Base-by-base conservation (phyloP, 2,329 filamentous ascomycete genomes). In the Hypoxylon sp. region DNA sequence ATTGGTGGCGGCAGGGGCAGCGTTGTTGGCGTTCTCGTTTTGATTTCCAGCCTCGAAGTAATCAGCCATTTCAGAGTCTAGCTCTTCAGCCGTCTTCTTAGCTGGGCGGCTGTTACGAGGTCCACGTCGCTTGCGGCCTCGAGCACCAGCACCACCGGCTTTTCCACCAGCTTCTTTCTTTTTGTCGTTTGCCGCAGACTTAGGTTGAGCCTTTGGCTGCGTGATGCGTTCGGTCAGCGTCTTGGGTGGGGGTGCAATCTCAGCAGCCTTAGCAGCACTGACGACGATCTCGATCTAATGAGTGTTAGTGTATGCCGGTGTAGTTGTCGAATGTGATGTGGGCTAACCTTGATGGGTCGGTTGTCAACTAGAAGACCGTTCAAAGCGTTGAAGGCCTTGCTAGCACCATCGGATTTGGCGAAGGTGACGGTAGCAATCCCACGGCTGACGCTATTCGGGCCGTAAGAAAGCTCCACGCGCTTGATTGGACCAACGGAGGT, bases 31-130 rank as follows among this genome's bases (percentile, higher is more conserved):
- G 58, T 81, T 83, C 72, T 84, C 84, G 57, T 80, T 83, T 71
- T 82, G 78, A 66, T 81, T 80, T 44, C 80, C 80, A 29, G 80
- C 76, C 58, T 86, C 89, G 79, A 97, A 98, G 84, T 99, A 99
- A 81, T 98, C 96, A 19, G 90, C 91, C 96, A 99, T 99, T 81
- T 99, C 96, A 3, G 93, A 94, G 80, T 99, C 96, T 26, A 99
- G 90, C 83, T 99, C 94, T 79, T 97, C 95, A 1, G 92, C 90
- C 0, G 94, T 97, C 92, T 98, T 98, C 84, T 97, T 85, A 77
- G 90, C 83, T 73, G 91, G 86, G 75, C 91, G 88, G 72, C 86
- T 84, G 76, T 84, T 91, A 73, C 90, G 90, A 46, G 78, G 29
- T 9, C 39, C 48, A 70, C 86, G 84, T 66, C 83, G 82, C 79